Evolutionary conservation across 306 rosid species (phyloP), one percentile per base, ranked within the genome.

Genomic region (Vigna radiata): DNA sequence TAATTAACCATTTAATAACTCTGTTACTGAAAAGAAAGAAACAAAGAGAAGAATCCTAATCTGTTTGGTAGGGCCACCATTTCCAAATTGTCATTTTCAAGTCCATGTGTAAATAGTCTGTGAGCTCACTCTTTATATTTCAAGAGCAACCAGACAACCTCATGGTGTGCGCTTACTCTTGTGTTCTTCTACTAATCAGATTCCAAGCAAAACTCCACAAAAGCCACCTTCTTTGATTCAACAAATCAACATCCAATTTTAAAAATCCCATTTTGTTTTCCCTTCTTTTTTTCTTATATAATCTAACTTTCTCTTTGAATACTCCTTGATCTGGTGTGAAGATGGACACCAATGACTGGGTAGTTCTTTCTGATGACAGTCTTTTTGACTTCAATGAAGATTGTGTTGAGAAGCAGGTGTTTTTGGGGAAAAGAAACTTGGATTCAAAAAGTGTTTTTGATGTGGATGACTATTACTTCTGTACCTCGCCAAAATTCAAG

Each of bases 261-360:
- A 69, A 75, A 77, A 80, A n/a, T 68, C 56, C 25, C 64, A 19
- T 55, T 63, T 78, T 56, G 43, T 3, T 61, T 5, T n/a, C 23
- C 2, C 7, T 37, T 43, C 27, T 64, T n/a, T 39, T 29, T 29
- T 27, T 29, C 49, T 21, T 78, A 70, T 78, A 54, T 75, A 75
- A 43, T 67, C 36, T 77, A n/a, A 47, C 4, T 37, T 71, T 23
- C 63, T 64, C 49, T 53, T 47, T 50, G 59, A 19, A 6, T 11
- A 19, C 21, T 68, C 55, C 33, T 68, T 68, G 41, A 68, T 68
- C 56, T 68, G 77, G 76, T 16, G 44, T 59, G 54, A 17, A 66
- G 43, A 87, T 90, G 98, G 97, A 94, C 77, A 61, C 86, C 41
- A 89, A 86, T 50, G 98, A 83, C 77, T 94, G 98, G 98, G 97